Conservation (phyloP, 768 basidiomycete species). For the Russula virescens region DNA sequence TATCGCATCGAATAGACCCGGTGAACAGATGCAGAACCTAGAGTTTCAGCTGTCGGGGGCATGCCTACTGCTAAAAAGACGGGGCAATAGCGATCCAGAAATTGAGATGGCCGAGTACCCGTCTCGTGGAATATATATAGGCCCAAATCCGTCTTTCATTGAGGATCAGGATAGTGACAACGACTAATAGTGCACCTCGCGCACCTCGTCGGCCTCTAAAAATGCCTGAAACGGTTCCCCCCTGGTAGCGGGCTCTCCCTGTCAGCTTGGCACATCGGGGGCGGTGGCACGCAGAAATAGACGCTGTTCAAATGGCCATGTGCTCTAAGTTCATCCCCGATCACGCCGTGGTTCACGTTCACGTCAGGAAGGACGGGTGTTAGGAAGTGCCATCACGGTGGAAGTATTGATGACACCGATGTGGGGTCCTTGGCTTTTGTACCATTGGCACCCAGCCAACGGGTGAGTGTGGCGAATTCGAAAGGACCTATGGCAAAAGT, state of each 20-base stretch:
- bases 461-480: constrained; percentile 2
- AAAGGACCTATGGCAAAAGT: constrained; percentile 51
- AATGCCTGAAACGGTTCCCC: constrained; percentile 40
- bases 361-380: constrained; percentile 80
- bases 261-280: neutral
- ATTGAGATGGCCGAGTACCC: neutral
- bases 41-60: neutral
- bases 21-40: neutral
- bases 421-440: constrained; percentile 82
- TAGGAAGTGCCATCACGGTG: constrained; percentile 62
- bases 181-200: constrained; percentile 33
- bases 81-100: neutral
- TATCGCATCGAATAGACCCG: neutral
- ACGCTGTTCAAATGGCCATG: no score
- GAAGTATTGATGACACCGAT: constrained; percentile 82
- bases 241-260: constrained; percentile 27
- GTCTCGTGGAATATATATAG: neutral
- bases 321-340: no score
- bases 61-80: neutral
- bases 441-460: neutral
- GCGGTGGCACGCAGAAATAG: constrained; percentile 24
- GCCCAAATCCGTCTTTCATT: neutral
- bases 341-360: constrained; percentile 83
- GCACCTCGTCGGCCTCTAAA: constrained; percentile 40
- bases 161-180: neutral